Conservation (phyloP, 345 rosid species). For the Chamaenerion angustifolium region DNA sequence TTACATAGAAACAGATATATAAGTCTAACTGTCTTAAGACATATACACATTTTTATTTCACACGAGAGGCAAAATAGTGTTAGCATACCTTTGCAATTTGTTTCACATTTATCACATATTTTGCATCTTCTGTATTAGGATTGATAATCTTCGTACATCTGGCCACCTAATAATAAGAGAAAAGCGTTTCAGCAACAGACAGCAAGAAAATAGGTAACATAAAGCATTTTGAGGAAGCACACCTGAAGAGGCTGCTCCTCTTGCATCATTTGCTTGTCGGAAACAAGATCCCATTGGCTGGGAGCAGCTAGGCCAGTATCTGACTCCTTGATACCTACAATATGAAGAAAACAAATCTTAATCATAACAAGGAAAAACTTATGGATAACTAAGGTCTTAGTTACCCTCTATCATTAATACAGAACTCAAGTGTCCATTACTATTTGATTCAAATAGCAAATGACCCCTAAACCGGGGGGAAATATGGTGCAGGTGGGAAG, state of each 20-base stretch:
- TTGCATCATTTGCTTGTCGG: conserved; percentile 99
- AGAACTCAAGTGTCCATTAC: too few relatives aligned
- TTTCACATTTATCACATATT: conserved; percentile 88
- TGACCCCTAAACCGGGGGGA: not conserved
- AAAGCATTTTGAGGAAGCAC: not conserved
- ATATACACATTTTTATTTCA: not conserved
- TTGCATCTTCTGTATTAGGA: conserved; percentile 93
- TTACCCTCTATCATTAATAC: too few relatives aligned
- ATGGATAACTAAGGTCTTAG: not conserved
- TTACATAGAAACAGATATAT: not conserved
- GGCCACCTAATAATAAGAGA: conserved; percentile 40
- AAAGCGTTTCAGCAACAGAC: not conserved
- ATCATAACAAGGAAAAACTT: not conserved
- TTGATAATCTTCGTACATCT: conserved; percentile 93
- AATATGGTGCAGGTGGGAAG: not conserved
- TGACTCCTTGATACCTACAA: conserved; percentile 84
- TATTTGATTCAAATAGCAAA: not conserved
- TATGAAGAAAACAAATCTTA: not conserved
- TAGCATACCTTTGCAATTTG: conserved; percentile 81
- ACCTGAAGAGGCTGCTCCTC: conserved; percentile 96
- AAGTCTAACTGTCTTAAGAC: not conserved
- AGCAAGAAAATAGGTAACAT: not conserved
- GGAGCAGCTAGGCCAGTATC: conserved; percentile 97
- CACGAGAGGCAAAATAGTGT: not conserved
- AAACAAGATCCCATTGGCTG: conserved; percentile 99